These are phyloP conservation scores for Harringtonia lauricola DNA, from an alignment of 2,329 filamentous ascomycete species.

Conservation along the genomic window DNA sequence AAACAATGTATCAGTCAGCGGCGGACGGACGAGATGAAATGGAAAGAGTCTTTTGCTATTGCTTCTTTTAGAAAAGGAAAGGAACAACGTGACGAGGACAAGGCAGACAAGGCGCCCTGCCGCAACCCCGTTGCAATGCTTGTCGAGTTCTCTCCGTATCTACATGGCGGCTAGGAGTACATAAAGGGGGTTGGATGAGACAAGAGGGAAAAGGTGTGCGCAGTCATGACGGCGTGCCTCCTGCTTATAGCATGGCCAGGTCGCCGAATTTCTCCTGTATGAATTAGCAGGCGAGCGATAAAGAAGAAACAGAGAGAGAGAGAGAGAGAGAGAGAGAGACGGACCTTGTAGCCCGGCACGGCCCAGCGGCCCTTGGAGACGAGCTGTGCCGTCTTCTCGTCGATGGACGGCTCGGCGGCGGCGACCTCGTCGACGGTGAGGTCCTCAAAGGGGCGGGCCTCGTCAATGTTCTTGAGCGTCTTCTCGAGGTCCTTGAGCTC, in stretches of 20 bases:
- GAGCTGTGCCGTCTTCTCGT: slow-evolving; percentile 89
- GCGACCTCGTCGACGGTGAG: slow-evolving; percentile 96
- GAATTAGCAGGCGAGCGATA: slow-evolving; percentile 35
- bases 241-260: slow-evolving; percentile 76
- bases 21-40: not conserved
- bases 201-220: slow-evolving; percentile 10
- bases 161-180: slow-evolving; percentile 57
- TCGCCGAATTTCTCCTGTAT: slow-evolving; percentile 98
- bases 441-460: slow-evolving; percentile 88
- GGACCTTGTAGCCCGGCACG: slow-evolving; percentile 97
- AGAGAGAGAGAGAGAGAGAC: slow-evolving; percentile 18
- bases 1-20: not conserved
- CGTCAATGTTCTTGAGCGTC: slow-evolving; percentile 95
- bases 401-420: slow-evolving; percentile 88
- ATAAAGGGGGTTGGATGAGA: slow-evolving; percentile 35
- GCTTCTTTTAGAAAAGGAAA: not conserved
- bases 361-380: slow-evolving; percentile 97
- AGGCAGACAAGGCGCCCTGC: not conserved
- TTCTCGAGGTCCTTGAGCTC: slow-evolving; percentile 90
- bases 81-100: not conserved
- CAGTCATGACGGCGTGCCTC: slow-evolving; percentile 17
- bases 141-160: slow-evolving; percentile 29
- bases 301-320: not conserved
- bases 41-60: not conserved
- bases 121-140: not conserved